Evolutionary conservation across 768 basidiomycete species (phyloP), one percentile per base, ranked within the genome.

Genomic region (Sarcodon aspratus): DNA sequence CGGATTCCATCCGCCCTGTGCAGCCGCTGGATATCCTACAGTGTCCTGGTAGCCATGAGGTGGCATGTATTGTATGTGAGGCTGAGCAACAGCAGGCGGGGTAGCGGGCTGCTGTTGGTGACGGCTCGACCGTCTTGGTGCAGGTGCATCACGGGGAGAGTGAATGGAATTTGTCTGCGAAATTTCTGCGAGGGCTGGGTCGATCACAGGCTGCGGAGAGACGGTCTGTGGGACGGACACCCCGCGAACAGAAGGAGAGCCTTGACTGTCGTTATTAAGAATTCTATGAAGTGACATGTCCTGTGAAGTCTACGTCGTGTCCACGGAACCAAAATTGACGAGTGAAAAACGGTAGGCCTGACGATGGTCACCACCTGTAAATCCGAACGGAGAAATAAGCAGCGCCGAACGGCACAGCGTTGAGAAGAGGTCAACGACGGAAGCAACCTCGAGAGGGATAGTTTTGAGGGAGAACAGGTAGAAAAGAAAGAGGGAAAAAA

Each of bases 211-310:
- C 40, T 42, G 40, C 17, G 40, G 40, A n/a, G 40, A 42, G 40
- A 11, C 11, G 2, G 27, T 15, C 13, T 42, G 40, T 15, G 37
- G 4, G 37, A 42, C 11, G 40, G 40, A 27, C 9, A 42, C 7
- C 13, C 9, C 13, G 9, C 40, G 15, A 27, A 42, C 40, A 8
- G 40, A 42, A 27, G 40, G 40, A 42, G 40, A 42, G 40, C 40
- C 40, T 42, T 42, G 40, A 27, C 40, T 27, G 27, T 42, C 40
- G 40, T 42, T 42, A 45, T 57, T 57, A 48, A 57, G 56, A 36
- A 57, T 57, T 33, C 54, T 55, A 45, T 48, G 57, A 50, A 58
- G 57, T 36, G 57, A 58, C 54, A 58, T 58, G n/a, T n/a, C n/a
- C n/a, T n/a, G n/a, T n/a, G 47, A 33, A 34, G 49, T 27, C 37